Evolutionary conservation across 2,329 filamentous ascomycete genomes (phyloP), one percentile per base, ranked within the genome.

Genomic region (Ophidiomyces ophidiicola): DNA sequence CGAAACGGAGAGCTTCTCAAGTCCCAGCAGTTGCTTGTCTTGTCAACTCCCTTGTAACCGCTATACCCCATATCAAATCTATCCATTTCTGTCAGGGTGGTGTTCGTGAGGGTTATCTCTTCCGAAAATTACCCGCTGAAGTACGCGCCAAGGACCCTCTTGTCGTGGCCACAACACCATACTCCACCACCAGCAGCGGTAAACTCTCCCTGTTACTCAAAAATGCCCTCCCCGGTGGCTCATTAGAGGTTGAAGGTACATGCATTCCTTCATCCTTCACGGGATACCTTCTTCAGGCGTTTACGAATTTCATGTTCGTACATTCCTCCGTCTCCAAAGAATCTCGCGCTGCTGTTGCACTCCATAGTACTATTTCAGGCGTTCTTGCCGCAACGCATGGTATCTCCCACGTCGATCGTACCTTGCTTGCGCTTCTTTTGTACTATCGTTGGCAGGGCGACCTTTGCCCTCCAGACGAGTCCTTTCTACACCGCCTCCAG

Each of bases 51-150:
- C 71, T 94, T 11, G 67, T 80, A 21, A 65, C 72, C 28, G 73
- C 77, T 1, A 69, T 93, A 2, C 82, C 82, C 3, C 69, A 69
- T 30, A 79, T 93, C 48, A 74, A 75, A 30, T 70, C 73, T 17
- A 82, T 87, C 2, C 80, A 79, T 1, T 94, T 94, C 60, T 92
- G 85, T 54, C 80, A 84, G 50, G 84, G 87, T 14, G 87, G 86
- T 5, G 87, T 94, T 45, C 70, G 86, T 28, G 86, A 94, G 59
- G 87, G 87, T 0, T 78, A 78, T 30, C 63, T 94, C 26, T 85
- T 84, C 61, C 76, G 82, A 59, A 77, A 70, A 44, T 69, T 94
- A 7, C 67, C 75, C 0, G 48, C 58, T 0, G 55, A 67, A 0
- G 58, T 80, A 11, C 74, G 81, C 39, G 71, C 76, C 35, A 69